Conservation (phyloP, 352 stramenopile species). For the Heterotrichella gracilis region DNA sequence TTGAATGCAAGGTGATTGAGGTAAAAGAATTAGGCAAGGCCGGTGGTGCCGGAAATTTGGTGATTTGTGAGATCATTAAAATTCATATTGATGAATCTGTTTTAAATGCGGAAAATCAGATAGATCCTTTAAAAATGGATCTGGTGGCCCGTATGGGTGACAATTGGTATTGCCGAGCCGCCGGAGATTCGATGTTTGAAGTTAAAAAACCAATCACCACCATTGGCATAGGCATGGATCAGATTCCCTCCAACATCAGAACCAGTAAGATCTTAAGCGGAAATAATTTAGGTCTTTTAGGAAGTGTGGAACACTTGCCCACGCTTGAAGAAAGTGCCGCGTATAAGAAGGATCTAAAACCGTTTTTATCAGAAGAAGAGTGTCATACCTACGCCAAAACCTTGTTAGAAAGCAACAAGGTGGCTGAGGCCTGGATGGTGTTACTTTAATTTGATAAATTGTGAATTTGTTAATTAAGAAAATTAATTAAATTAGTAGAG, state of each 20-base stretch:
- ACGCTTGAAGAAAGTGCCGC: neutral
- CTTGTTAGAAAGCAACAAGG: neutral
- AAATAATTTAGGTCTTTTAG: neutral
- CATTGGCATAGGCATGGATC: neutral
- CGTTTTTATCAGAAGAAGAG: neutral
- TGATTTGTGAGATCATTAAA: slow-evolving; percentile 4
- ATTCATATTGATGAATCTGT: slow-evolving; percentile 3
- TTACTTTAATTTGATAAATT: neutral
- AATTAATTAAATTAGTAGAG: neutral
- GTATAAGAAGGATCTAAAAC: neutral
- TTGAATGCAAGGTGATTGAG: neutral
- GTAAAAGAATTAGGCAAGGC: neutral
- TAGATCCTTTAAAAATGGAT: neutral
- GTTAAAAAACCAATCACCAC: neutral
- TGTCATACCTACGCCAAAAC: neutral
- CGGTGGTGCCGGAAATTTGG: neutral
- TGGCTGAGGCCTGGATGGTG: neutral
- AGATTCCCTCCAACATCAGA: neutral
- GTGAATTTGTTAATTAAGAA: neutral
- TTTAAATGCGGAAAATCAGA: neutral
- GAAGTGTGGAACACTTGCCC: neutral
- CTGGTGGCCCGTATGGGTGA: neutral
- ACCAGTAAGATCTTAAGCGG: neutral
- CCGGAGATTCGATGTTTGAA: neutral
- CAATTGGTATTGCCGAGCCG: neutral